Conservation (phyloP, 2,329 filamentous ascomycete species). For the Fusarium keratoplasticum region DNA sequence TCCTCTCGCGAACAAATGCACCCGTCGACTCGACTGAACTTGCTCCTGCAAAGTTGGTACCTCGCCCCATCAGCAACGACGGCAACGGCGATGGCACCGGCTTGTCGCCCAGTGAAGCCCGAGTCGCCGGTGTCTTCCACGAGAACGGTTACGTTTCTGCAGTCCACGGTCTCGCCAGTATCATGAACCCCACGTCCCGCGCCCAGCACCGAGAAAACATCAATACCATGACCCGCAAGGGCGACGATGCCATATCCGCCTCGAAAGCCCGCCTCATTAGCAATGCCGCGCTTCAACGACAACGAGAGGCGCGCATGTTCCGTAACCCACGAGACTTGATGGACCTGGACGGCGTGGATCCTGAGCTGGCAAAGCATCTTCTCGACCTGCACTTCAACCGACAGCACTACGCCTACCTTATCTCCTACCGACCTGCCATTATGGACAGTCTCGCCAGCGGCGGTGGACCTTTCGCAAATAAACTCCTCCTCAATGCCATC, state of each 20-base stretch:
- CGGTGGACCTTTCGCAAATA: conserved; percentile 51
- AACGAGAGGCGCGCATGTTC: conserved; percentile 48
- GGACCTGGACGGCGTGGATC: conserved; percentile 49
- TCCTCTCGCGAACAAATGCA: conserved; percentile 34
- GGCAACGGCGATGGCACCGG: conserved; percentile 45
- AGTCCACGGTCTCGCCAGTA: conserved; percentile 50
- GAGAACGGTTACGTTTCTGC: conserved; percentile 50
- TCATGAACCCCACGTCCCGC: conserved; percentile 48
- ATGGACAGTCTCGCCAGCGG: conserved; percentile 52
- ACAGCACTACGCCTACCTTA: conserved; percentile 52
- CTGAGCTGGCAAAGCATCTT: conserved; percentile 51
- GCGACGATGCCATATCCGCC: conserved; percentile 43
- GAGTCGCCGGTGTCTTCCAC: conserved; percentile 50
- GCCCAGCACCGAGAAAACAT: conserved; percentile 46
- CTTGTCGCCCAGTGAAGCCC: conserved; percentile 49
- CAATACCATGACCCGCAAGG: conserved; percentile 43
- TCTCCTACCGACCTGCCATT: conserved; percentile 53
- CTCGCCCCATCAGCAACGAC: conserved; percentile 44
- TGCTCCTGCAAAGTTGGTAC: conserved; percentile 31
- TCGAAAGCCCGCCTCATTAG: conserved; percentile 51
- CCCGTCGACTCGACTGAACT: conserved; percentile 28
- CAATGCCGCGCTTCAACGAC: conserved; percentile 49
- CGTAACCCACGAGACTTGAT: conserved; percentile 46
- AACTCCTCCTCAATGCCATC: conserved; percentile 54
- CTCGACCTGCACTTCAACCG: conserved; percentile 54